These are phyloP conservation scores for Ilyonectria robusta DNA, from an alignment of 2,329 filamentous ascomycete species.

Conservation along the genomic window DNA sequence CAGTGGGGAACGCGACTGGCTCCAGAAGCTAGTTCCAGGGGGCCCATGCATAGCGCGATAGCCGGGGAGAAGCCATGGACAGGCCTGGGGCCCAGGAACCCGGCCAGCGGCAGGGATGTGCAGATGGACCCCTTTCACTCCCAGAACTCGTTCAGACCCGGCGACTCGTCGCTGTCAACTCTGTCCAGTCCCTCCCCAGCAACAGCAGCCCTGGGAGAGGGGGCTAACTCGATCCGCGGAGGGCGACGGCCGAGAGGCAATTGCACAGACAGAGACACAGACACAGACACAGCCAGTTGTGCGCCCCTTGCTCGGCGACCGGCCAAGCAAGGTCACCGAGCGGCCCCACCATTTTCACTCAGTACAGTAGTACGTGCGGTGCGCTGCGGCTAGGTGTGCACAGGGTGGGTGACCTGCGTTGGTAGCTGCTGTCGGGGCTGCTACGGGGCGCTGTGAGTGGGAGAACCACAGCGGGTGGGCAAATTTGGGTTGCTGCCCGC, in stretches of 20 bases:
- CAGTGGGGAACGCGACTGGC: conserved; percentile 32
- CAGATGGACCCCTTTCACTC: conserved; percentile 37
- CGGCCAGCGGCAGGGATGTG: conserved; percentile 25
- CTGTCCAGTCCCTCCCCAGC: conserved; percentile 4
- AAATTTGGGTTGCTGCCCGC: conserved; percentile 25
- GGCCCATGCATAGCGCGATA: conserved; percentile 37
- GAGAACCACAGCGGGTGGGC: conserved; percentile 14
- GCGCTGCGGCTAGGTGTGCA: background rate
- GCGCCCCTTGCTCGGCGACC: conserved; percentile 2
- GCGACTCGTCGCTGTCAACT: conserved; percentile 3
- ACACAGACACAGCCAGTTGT: background rate
- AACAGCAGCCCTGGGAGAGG: conserved; percentile 1
- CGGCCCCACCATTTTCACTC: conserved; percentile 1
- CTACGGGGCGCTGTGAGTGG: conserved; percentile 17
- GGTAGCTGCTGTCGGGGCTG: conserved; percentile 11
- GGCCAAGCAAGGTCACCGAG: background rate
- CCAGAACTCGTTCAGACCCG: conserved; percentile 4
- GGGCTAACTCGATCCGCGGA: conserved; percentile 3
- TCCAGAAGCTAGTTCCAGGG: conserved; percentile 26
- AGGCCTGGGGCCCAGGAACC: conserved; percentile 33
- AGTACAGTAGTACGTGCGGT: background rate
- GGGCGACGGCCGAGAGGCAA: background rate
- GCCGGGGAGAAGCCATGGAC: conserved; percentile 16
- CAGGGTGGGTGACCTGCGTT: background rate
- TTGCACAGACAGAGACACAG: background rate